These are phyloP conservation scores for Carpediemonas membranifera DNA, from an alignment of 78 protist species.

Conservation along the genomic window DNA sequence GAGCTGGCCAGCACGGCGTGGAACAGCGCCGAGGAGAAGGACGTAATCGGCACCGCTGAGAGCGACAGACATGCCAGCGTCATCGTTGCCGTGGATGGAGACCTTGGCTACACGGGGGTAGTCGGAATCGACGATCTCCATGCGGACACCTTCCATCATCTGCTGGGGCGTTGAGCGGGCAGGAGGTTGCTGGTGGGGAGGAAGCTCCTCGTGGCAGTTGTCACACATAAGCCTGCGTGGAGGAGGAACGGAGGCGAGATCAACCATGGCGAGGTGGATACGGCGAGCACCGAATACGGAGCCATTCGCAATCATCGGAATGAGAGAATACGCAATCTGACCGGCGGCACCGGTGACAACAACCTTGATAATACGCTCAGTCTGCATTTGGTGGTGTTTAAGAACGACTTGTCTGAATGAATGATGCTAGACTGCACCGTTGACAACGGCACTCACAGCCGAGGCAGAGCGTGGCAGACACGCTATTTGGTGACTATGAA, in stretches of 20 bases:
- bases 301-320: conserved; percentile 47
- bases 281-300: conserved; percentile 45
- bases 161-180: conserved; percentile 39
- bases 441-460: no score
- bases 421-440: no score
- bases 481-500: no score
- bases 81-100: conserved; percentile 45
- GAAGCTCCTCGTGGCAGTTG: background rate
- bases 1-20: conserved; percentile 85
- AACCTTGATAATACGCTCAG: no score
- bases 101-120: conserved; percentile 18
- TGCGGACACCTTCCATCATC: conserved; percentile 34
- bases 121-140: conserved; percentile 55
- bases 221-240: background rate
- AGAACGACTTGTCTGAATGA: no score
- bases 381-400: no score
- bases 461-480: no score
- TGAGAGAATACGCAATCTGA: conserved; percentile 64
- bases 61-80: conserved; percentile 41
- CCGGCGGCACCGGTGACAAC: conserved; percentile 87
- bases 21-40: conserved; percentile 71
- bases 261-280: conserved; percentile 71
- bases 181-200: background rate
- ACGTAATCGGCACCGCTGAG: conserved; percentile 13
- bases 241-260: conserved; percentile 23